Evolutionary conservation across 129 eudicot genomes (phyloP).

Genomic region (Pittosporum tobira): DNA sequence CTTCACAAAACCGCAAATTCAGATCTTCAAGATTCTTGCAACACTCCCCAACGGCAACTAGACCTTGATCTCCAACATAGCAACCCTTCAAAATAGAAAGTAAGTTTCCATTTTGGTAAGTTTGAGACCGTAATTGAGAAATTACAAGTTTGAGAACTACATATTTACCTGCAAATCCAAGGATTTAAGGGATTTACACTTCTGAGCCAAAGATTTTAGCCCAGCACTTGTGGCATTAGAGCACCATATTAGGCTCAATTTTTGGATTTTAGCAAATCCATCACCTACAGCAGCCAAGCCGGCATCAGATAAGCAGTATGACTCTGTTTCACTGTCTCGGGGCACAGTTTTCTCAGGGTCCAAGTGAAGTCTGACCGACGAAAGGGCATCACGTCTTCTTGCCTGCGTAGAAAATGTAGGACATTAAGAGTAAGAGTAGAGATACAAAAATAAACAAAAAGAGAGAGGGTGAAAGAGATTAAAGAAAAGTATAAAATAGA

Average conservation of each 20-base stretch:
- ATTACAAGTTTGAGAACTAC: background rate
- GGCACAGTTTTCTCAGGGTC: conserved; percentile 32
- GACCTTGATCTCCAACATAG: conserved; percentile 84
- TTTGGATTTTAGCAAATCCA: conserved; percentile 67
- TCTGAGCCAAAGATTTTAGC: conserved; percentile 67
- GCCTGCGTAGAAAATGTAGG: too few relatives aligned
- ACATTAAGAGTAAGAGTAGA: too few relatives aligned
- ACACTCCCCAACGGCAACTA: conserved; percentile 67
- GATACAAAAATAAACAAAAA: too few relatives aligned
- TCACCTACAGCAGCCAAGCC: conserved; percentile 69
- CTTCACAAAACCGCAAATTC: conserved; percentile 86
- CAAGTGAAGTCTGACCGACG: conserved; percentile 37
- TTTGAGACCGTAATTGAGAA: background rate
- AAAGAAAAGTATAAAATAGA: too few relatives aligned
- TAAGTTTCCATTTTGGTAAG: background rate
- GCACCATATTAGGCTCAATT: conserved; percentile 90
- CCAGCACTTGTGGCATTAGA: conserved; percentile 75
- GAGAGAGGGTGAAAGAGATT: too few relatives aligned
- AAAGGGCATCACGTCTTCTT: conserved; percentile 51
- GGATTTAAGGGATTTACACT: conserved; percentile 62
- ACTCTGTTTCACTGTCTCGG: conserved; percentile 44
- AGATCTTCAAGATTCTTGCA: conserved; percentile 72
- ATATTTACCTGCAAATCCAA: conserved; percentile 73
- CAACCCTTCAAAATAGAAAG: conserved; percentile 46
- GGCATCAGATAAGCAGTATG: conserved; percentile 70